Evolutionary conservation across 495 filamentous ascomycete genomes (phyloP).

Genomic region (Podospora comata): DNA sequence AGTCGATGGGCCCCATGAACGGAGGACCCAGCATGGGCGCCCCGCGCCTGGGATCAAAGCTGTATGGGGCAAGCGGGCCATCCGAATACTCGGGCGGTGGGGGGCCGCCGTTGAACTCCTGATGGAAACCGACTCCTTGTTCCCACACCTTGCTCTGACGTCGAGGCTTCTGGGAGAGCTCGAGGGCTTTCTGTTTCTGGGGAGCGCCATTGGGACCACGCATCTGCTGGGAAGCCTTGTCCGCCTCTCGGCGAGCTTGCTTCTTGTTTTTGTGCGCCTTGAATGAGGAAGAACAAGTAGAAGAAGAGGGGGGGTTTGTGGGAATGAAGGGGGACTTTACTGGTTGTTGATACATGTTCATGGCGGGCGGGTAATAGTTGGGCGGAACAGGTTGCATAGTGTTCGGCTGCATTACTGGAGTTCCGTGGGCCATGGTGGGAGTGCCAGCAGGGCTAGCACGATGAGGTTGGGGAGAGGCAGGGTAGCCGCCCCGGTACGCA

Average conservation of each 20-base stretch:
- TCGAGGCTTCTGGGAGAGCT: conserved; percentile 31
- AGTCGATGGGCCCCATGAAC: conserved; percentile 44
- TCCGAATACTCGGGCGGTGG: conserved; percentile 27
- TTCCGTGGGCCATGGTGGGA: conserved; percentile 60
- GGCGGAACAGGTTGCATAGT: conserved; percentile 48
- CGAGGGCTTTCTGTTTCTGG: conserved; percentile 29
- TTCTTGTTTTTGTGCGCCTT: conserved; percentile 42
- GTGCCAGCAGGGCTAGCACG: conserved; percentile 66
- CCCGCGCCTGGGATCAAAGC: conserved; percentile 30
- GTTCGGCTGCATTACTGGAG: conserved; percentile 65
- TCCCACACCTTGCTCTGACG: conserved; percentile 44
- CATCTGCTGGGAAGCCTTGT: conserved; percentile 43
- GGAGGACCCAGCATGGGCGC: conserved; percentile 39
- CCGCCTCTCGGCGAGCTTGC: conserved; percentile 40
- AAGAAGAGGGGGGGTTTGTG: conserved; percentile 24
- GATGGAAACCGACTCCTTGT: conserved; percentile 26
- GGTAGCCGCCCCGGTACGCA: conserved; percentile 62
- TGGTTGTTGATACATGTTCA: conserved; percentile 40
- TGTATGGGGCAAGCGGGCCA: conserved; percentile 25
- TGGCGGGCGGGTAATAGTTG: conserved; percentile 56
- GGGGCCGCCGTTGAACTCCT: conserved; percentile 23
- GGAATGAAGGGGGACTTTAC: conserved; percentile 62
- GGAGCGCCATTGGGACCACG: conserved; percentile 31
- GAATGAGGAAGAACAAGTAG: conserved; percentile 21
- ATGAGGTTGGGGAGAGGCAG: conserved; percentile 64